Evolutionary conservation across 495 filamentous ascomycete species (phyloP).

Genomic region (Hyaloscypha hepaticicola): DNA sequence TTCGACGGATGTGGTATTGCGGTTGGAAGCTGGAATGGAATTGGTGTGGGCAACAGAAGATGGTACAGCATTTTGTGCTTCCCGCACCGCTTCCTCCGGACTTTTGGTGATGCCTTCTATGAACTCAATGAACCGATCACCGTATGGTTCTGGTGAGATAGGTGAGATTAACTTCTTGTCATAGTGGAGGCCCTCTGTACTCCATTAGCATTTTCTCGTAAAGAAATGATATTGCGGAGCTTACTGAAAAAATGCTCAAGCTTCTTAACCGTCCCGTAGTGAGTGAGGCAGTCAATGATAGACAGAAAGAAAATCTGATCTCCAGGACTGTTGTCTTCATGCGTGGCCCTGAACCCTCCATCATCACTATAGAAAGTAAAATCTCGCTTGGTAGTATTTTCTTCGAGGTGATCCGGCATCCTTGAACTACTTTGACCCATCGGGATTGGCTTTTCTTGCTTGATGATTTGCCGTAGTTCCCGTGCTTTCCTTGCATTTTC

Average conservation of each 20-base stretch:
- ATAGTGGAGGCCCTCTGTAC: conserved; percentile 87
- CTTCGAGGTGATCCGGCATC: conserved; percentile 86
- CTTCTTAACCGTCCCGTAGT: conserved; percentile 41
- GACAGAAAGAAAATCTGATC: conserved; percentile 98
- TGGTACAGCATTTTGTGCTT: conserved; percentile 46
- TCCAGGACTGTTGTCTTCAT: conserved; percentile 79
- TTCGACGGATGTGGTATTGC: conserved; percentile 27
- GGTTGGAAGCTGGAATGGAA: conserved; percentile 29
- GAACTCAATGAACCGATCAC: conserved; percentile 91
- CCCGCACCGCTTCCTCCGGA: conserved; percentile 72
- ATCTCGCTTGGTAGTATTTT: conserved; percentile 50
- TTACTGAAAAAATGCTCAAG: conserved; percentile 31
- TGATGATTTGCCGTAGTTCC: conserved; percentile 88
- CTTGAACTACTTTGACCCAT: conserved; percentile 78
- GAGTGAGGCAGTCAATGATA: conserved; percentile 96
- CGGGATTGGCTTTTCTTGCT: conserved; percentile 86
- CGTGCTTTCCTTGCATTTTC: conserved; percentile 90
- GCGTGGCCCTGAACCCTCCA: conserved; percentile 89
- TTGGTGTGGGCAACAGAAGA: conserved; percentile 30
- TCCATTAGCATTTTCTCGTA: conserved; percentile 41
- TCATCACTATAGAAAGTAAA: conserved; percentile 89
- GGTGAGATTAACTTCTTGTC: conserved; percentile 86
- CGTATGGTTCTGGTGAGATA: conserved; percentile 87
- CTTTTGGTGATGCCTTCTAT: conserved; percentile 89
- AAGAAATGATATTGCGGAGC: conserved; percentile 1